Evolutionary conservation across 108 stramenopile genomes (phyloP), one percentile per base, ranked within the genome.

Genomic region (Pseudonitzschia pungens): DNA sequence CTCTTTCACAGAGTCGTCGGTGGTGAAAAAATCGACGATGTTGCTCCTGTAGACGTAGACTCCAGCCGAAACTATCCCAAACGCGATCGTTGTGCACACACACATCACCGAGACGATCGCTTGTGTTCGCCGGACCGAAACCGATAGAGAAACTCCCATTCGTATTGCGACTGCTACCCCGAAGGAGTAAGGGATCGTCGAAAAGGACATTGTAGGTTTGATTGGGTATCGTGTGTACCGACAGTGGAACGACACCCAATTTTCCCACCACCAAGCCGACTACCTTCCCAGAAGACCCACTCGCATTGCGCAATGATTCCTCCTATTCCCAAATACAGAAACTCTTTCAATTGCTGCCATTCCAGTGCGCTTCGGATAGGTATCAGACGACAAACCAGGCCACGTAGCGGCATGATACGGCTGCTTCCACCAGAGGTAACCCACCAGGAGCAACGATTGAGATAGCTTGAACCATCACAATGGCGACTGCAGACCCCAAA

Each of bases 221-320:
- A 5, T 63, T 73, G 0, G 85, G 73, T 60, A 83, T 76, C 4
- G 85, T 83, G 41, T 86, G 85, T 14, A 74, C 81, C 16, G 75
- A 72, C n/a, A 86, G 62, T 0, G 78, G 68, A 15, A 82, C 63
- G 1, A 83, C 79, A 29, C 85, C 85, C 55, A 83, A 40, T 11
- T 62, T 81, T 40, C 85, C 85, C 29, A 81, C 69, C 64, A 83
- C 7, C 1, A 86, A 32, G 0, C 55, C 71, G 26, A 78, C n/a
- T 16, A 0, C 32, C 36, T 67, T 83, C 85, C 82, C 85, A 86
- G 45, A 71, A 86, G 55, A 80, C 31, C 85, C 82, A 86, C 62
- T 83, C 82, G 16, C 50, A 74, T 18, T 28, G 22, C 8, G 82
- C 71, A 0, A 86, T 20, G 44, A 86, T 78, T 0, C 85, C 85